phyloP scores from a whole-genome alignment of 2,329 filamentous ascomycete species.

The Epichloe elymi region DNA sequence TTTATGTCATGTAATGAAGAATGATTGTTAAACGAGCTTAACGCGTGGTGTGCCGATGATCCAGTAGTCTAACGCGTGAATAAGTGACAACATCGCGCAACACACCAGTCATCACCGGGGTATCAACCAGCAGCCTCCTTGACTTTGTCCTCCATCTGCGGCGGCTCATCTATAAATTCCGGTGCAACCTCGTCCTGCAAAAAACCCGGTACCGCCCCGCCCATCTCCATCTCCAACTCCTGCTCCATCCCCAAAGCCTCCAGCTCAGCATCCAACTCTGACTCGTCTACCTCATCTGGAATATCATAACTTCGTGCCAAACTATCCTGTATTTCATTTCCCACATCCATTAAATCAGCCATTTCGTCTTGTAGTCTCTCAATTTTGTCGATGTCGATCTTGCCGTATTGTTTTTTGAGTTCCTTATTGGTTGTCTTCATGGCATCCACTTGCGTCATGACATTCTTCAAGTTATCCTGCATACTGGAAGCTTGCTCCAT shows the following conservation, averaged over 20 bases:
- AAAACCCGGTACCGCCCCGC: slow-evolving; percentile 62
- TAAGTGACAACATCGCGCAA: neutral
- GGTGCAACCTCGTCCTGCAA: slow-evolving; percentile 77
- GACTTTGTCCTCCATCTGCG: slow-evolving; percentile 57
- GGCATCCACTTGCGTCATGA: slow-evolving; percentile 94
- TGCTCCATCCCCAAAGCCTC: slow-evolving; percentile 90
- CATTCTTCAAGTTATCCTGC: slow-evolving; percentile 97
- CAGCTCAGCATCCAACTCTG: slow-evolving; percentile 88
- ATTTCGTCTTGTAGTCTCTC: slow-evolving; percentile 97
- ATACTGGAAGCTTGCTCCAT: slow-evolving; percentile 98
- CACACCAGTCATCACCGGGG: neutral
- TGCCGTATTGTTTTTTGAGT: slow-evolving; percentile 86
- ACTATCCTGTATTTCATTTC: slow-evolving; percentile 96
- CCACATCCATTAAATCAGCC: slow-evolving; percentile 93
- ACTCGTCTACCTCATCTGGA: slow-evolving; percentile 93
- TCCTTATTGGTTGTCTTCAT: slow-evolving; percentile 96
- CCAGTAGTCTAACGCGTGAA: neutral
- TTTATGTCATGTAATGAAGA: neutral
- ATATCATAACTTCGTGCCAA: slow-evolving; percentile 85
- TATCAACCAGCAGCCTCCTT: slow-evolving; percentile 59
- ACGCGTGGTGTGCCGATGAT: neutral
- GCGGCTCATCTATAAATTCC: slow-evolving; percentile 87
- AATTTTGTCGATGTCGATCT: slow-evolving; percentile 95
- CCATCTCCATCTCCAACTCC: slow-evolving; percentile 65
- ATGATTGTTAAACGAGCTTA: neutral